Conservation (phyloP, 352 stramenopile species). For the Phytophthora cajani region DNA sequence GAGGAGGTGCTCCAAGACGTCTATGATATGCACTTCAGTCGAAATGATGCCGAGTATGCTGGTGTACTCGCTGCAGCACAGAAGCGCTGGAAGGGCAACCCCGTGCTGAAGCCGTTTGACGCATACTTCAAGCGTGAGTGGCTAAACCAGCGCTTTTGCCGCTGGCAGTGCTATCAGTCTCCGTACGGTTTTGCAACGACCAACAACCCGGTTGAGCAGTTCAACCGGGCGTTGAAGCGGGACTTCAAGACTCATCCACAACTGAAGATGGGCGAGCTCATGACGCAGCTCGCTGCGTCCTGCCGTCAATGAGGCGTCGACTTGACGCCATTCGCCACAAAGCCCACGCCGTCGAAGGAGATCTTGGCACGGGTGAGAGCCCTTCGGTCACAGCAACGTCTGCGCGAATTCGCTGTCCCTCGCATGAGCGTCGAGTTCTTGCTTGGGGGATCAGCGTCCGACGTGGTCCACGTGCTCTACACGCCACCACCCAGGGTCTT, state of each 20-base stretch:
- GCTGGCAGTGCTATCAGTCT: background rate
- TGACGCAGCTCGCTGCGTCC: background rate
- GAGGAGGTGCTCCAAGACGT: background rate
- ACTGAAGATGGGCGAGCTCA: constrained; percentile 4
- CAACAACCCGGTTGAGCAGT: constrained; percentile 33
- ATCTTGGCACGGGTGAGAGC: constrained; percentile 1
- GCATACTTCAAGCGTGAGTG: background rate
- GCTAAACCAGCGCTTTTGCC: background rate
- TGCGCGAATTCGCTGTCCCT: background rate
- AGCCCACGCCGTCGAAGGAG: constrained; percentile 1
- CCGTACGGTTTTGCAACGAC: constrained; percentile 5
- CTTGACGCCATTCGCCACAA: background rate
- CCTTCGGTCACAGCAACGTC: background rate
- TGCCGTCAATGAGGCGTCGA: background rate
- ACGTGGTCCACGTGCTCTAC: too few species aligned
- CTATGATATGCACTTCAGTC: background rate
- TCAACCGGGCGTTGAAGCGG: constrained; percentile 20
- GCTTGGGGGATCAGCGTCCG: background rate
- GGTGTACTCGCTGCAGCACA: background rate
- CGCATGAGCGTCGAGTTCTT: constrained; percentile 4
- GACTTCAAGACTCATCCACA: constrained; percentile 18
- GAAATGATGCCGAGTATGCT: background rate
- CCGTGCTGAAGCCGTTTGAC: background rate
- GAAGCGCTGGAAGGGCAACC: background rate
- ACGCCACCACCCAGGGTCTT: too few species aligned